Base-by-base conservation (phyloP, 2,329 filamentous ascomycete genomes). In the Dichotomopilus funicola region DNA sequence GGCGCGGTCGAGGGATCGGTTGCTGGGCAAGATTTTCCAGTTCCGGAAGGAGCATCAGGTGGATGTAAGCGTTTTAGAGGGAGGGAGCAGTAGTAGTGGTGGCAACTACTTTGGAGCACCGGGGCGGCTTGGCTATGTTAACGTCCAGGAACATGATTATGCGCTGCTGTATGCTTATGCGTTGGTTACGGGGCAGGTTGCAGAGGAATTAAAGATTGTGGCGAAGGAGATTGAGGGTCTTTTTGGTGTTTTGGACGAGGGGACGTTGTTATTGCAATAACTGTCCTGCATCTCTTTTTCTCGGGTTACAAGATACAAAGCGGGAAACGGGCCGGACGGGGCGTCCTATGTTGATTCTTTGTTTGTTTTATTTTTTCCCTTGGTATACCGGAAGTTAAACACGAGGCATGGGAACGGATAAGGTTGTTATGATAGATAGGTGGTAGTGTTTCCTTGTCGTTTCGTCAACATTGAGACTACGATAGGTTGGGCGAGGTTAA, bases 81-180 rank as follows among this genome's bases (percentile, higher is more conserved):
- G 40, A 27, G 55, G 42, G 12, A 49, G 44, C n/a, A 19, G 19
- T 38, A 40, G 7, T 31, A 40, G 55, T 46, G n/a, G 54, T 59
- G 10, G 53, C 38, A 12, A 35, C 19, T 31, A 35, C 27, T 51
- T 41, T n/a, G 8, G 33, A 1, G 55, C 45, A 36, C 31, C 58
- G 31, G 61, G 63, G 44, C 50, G 66, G 43, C 38, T 61, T 44
- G 9, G 59, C 5, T 63, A 70, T 35, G 68, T 75, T 11, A 65
- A 69, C 12, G 77, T 84, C 1, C 85, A 83, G 60, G 88, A 91
- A 68, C 81, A 83, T 60, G 94, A 99, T 67, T 97, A 94, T 69
- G 91, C 92, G 60, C 74, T 97, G 62, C 72, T 97, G 44, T 99
- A 97, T 72, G 91, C 92, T 13, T 99, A 96, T 73, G 89, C 82